Conservation (phyloP, 768 basidiomycete species). For the Russula vinacea region DNA sequence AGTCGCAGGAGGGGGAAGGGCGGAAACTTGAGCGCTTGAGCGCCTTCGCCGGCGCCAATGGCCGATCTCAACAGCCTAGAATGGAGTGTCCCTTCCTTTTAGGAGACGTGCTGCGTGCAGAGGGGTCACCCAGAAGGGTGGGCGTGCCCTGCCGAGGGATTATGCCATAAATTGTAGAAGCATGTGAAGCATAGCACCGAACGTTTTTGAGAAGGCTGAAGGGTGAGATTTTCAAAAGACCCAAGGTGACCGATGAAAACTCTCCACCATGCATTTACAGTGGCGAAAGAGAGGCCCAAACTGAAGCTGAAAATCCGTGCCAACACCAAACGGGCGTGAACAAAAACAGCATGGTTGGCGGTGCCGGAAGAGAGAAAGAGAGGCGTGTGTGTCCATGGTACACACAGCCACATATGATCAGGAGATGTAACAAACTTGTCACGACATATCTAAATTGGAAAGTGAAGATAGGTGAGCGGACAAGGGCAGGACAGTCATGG, state of each 20-base stretch:
- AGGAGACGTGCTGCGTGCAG: conserved; percentile 18
- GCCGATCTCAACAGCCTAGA: background rate
- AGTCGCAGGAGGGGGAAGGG: conserved; percentile 2
- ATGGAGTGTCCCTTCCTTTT: too few relatives aligned
- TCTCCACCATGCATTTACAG: conserved; percentile 21
- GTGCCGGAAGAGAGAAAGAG: background rate
- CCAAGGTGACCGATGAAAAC: conserved; percentile 20
- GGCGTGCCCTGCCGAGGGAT: conserved; percentile 17
- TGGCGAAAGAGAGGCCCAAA: conserved; percentile 25
- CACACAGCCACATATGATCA: background rate
- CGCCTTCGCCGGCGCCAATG: conserved; percentile 8
- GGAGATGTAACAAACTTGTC: background rate
- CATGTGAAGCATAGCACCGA: conserved; percentile 16
- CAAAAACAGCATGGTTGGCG: conserved; percentile 9
- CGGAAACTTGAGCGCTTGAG: conserved; percentile 1
- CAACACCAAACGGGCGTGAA: conserved; percentile 17
- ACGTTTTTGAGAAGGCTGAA: conserved; percentile 11
- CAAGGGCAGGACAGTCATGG: conserved; percentile 14
- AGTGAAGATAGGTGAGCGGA: background rate
- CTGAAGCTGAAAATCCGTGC: conserved; percentile 15
- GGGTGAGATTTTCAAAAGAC: conserved; percentile 20
- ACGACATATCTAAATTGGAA: conserved; percentile 1
- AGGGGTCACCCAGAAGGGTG: background rate
- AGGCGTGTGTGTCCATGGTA: background rate
- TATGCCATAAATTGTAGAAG: conserved; percentile 24